These are phyloP conservation scores for Aspergillus taichungensis DNA, from an alignment of 495 filamentous ascomycete species.

Conservation along the genomic window DNA sequence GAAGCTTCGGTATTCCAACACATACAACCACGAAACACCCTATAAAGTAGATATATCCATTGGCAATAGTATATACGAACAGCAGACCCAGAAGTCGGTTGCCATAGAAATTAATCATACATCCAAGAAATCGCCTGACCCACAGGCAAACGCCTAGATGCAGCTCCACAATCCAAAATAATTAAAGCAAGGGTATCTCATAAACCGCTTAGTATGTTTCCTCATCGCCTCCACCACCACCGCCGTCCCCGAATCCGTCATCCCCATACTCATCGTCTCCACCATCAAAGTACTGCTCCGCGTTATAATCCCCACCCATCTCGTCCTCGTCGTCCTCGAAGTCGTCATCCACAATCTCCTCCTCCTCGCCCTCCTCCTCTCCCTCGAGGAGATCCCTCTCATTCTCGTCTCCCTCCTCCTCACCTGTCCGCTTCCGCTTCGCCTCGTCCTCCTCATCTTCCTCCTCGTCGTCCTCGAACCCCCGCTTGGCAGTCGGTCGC, in stretches of 20 bases:
- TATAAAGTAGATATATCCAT: too few species aligned
- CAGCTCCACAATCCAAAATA: not conserved
- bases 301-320: constrained; percentile 53
- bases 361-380: constrained; percentile 40
- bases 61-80: too few species aligned
- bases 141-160: too few species aligned
- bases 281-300: constrained; percentile 57
- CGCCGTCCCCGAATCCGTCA: constrained; percentile 41
- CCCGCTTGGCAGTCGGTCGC: constrained; percentile 24
- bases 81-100: too few species aligned
- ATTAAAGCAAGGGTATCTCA: constrained; percentile 30
- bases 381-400: constrained; percentile 28
- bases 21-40: too few species aligned
- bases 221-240: constrained; percentile 41
- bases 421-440: constrained; percentile 21
- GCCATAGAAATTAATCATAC: too few species aligned
- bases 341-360: constrained; percentile 48
- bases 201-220: constrained; percentile 33
- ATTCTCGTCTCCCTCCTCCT: constrained; percentile 27
- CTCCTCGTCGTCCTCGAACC: constrained; percentile 41
- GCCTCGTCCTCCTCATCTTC: constrained; percentile 23
- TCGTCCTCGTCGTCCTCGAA: constrained; percentile 50
- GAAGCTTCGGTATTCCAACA: too few species aligned
- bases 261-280: constrained; percentile 52
- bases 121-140: too few species aligned